Evolutionary conservation across 73 alveolate genomes (phyloP), one percentile per base, ranked within the genome.

Genomic region (Paraurostyla sp.): DNA sequence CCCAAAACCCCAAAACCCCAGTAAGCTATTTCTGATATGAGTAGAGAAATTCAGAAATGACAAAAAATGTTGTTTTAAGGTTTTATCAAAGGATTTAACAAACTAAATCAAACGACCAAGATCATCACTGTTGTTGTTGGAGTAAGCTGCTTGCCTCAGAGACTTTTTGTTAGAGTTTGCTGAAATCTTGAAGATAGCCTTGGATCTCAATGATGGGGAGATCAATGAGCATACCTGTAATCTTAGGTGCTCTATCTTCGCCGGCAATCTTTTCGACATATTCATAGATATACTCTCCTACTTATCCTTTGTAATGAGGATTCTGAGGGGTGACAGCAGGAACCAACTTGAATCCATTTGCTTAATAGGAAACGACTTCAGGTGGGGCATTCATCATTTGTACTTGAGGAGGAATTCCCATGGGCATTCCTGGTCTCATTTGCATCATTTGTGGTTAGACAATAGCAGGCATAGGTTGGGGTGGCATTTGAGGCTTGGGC

Each of bases 151-250:
- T 3, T 13, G 91, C 91, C 38, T 81, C 91, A 45, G n/a, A 38
- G 71, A 81, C 82, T 16, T 58, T 81, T 27, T 16, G 7, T 9
- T 33, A 15, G 29, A 81, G 52, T 51, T 58, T 56, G 49, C 1
- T 29, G 91, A 33, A 81, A 18, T 81, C 81, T 25, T 38, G 6
- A 30, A 81, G 23, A 33, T 41, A 81, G 25, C 40, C 33, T 16
- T 40, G 59, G 23, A 81, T 59, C 22, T 90, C 95, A n/a, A 54
- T 71, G 50, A 90, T 7, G 22, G 89, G 93, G 38, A 92, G 78
- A 43, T 87, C 95, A 73, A 86, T 86, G 49, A 92, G 73, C 99
- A 95, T 95, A 43, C 97, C 99, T 22, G 99, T 95, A 48, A 95
- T 92, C 93, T 95, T 95, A 16, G 96, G 97, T 9, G 99, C 97